Evolutionary conservation across 2,329 filamentous ascomycete genomes (phyloP), one percentile per base, ranked within the genome.

Genomic region (Colletotrichum zoysiae): DNA sequence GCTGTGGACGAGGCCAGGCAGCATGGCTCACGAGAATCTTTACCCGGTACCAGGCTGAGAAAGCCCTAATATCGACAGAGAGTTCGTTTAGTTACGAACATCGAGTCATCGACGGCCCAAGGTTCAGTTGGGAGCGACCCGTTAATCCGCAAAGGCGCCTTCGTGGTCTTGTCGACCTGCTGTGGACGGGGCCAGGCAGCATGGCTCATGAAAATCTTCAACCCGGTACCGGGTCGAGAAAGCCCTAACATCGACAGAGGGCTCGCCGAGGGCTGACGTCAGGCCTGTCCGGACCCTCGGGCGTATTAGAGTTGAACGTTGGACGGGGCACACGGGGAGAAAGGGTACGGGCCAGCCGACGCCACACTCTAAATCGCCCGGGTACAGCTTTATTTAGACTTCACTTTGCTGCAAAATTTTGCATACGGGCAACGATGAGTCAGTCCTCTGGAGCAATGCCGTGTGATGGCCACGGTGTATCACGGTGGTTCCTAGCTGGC

Each of bases 251-350:
- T 46, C 11, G 20, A 67, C 26, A 6, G 65, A 46, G 5, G 55
- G 30, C 33, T 73, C 71, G 42, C 71, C 53, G 2, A 67, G 26
- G 2, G 51, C 30, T 2, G 67, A 63, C 5, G 33, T 26, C 6
- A 18, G 18, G 18, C n/a, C 35, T 14, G 48, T 23, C 16, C 12
- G 33, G 14, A 16, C 30, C 26, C 6, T 12, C n/a, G 11, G 35
- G 8, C 20, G 20, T n/a, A 61, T 18, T 18, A 33, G 26, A 4
- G 12, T n/a, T 3, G 16, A 33, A 50, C 18, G 20, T n/a, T 18
- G 16, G 11, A 23, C 23, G 26, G n/a, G 23, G 42, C 20, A 16
- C 3, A 12, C 38, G 14, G 6, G 16, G 42, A 20, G 23, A 48
- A 48, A 48, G 14, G 30, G 51, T 14, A 23, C 46, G 46, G 18